Evolutionary conservation across 176 grass and related monocot genomes (phyloP), one percentile per base, ranked within the genome.

Genomic region (Zea mays): DNA sequence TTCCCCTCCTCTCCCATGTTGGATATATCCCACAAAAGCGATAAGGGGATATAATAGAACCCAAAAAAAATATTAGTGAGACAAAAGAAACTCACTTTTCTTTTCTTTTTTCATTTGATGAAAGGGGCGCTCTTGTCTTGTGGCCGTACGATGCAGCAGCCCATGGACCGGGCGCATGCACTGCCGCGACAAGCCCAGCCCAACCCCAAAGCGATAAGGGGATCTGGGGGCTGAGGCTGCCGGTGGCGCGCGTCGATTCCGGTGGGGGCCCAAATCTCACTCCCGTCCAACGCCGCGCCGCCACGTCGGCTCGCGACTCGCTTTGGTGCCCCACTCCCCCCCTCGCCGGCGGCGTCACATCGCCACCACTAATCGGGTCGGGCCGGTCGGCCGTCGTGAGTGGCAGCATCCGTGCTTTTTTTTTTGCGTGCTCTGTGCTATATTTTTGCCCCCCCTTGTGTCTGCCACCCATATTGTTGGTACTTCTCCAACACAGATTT

Each of bases 171-270:
- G 69, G 86, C 8, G 45, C 57, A 60, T 5, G 57, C 71, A 80
- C 38, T 11, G 57, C 71, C 70, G 55, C 7, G 55, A 80, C 71
- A n/a, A 10, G 50, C 15, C 42, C 42, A 8, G 42, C 15, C 17
- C 40, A 6, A 6, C 5, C 48, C 86, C 77, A 65, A 84, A 59
- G 76, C 4, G 86, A 84, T 88, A 81, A 84, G 82, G 71, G 3
- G 71, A 71, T 81, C 50, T 35, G 41, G 58, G 65, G 5, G 43
- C 7, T 65, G 86, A 50, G 77, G 82, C 17, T 7, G 65, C 16
- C 12, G 63, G 60, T 47, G 71, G 21, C 76, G 81, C 64, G 56
- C 56, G 64, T 55, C 71, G 86, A 88, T 88, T 65, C 69, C 71
- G 36, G 39, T 64, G 56, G 71, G 74, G 81, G 64, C 71, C 56